Evolutionary conservation across 2,329 filamentous ascomycete species (phyloP), one percentile per base, ranked within the genome.

Genomic region (Lachnellula hyalina): DNA sequence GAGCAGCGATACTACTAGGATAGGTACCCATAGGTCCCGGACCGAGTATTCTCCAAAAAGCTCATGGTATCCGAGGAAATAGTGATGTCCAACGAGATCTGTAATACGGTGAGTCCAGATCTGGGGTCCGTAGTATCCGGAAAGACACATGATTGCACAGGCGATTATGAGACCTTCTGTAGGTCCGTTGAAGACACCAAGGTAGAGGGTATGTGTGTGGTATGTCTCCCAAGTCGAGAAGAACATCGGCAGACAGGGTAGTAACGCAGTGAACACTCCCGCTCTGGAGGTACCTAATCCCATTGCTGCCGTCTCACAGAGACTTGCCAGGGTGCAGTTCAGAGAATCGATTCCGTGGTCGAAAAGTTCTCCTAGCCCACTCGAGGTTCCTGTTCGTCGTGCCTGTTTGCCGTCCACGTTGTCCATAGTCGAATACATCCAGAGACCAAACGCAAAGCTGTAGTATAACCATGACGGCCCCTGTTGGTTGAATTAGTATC

Each of bases 221-320:
- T 96, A 99, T 1, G 94, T 99, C 75, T 99, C 94, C 94, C 94
- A 99, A 2, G 94, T 99, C 3, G 93, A 96, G 75, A 99, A 96
- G 78, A 96, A 99, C 94, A 99, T 99, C 57, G 94, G 90, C 45
- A 99, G 76, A 65, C 91, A 95, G 1, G 94, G 94, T 57, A 93
- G 85, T 44, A 99, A 77, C 1, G 92, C 91, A 1, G 94, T 97
- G 70, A 96, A 95, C 54, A 94, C 87, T 62, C 94, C 94, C 19
- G 90, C 84, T 60, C 85, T 86, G 17, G 89, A 90, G 4, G 89
- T 84, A 41, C 94, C 94, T 50, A 96, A 81, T 25, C 89, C 93
- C 87, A 99, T 94, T 51, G 93, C 92, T 15, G 90, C 93, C 5
- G 90, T 93, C 73, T 96, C 90, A 59, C 96, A 83, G 51, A 99